phyloP scores from a whole-genome alignment of 1,284 basidiomycete genomes.

The Sporisorium scitamineum region DNA sequence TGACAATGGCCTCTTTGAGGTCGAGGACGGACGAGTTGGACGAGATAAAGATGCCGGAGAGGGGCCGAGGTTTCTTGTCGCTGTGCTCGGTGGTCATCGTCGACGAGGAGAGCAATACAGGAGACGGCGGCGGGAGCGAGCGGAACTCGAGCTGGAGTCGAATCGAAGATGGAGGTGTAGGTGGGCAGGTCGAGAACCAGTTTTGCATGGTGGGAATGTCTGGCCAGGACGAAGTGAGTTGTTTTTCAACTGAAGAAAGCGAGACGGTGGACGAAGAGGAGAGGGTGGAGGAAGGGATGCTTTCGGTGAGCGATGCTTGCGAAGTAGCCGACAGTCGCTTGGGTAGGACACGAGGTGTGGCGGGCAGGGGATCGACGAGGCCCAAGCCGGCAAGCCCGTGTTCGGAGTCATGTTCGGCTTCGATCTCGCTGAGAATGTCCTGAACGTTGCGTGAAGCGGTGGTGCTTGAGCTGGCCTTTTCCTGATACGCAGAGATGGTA shows the following conservation, averaged over 20 bases:
- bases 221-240: conserved; percentile 19
- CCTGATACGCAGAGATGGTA: conserved; percentile 19
- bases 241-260: conserved; percentile 19
- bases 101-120: background rate
- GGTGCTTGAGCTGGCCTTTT: background rate
- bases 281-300: conserved; percentile 6
- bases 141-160: conserved; percentile 36
- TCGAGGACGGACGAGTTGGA: conserved; percentile 43
- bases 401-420: conserved; percentile 1
- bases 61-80: conserved; percentile 1
- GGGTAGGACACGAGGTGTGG: conserved; percentile 12
- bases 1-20: conserved; percentile 36
- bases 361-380: conserved; percentile 17
- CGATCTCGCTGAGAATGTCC: conserved; percentile 14
- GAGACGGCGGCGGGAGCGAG: conserved; percentile 23
- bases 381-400: conserved; percentile 23
- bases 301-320: conserved; percentile 23
- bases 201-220: conserved; percentile 5
- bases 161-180: conserved; percentile 39
- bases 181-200: conserved; percentile 43
- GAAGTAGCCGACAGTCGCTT: conserved; percentile 28
- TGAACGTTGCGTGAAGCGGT: background rate
- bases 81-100: background rate
- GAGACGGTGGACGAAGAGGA: conserved; percentile 23
- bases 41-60: conserved; percentile 37